Evolutionary conservation across 176 grass and related monocot genomes (phyloP).

Genomic region (Aegilops speltoides): DNA sequence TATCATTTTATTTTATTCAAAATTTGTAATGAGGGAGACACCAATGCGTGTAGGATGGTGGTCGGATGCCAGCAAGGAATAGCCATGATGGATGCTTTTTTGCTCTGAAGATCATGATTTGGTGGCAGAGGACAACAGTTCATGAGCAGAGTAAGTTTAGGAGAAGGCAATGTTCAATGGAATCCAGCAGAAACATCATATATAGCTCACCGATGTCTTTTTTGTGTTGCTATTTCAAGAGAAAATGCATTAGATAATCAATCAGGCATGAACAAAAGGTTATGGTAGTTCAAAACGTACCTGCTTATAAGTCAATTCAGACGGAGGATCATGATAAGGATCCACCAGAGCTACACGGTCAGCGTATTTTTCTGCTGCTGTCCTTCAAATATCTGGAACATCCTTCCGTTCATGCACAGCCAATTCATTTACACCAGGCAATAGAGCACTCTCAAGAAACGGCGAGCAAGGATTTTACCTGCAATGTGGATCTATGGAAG

Average conservation of each 20-base stretch:
- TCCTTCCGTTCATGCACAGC: conserved; percentile 62
- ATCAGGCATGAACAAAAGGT: not conserved
- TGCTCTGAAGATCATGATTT: too few relatives aligned
- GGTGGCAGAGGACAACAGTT: too few relatives aligned
- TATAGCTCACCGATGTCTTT: too few relatives aligned
- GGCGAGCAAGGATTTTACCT: conserved; percentile 37
- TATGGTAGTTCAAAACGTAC: conserved; percentile 29
- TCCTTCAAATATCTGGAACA: conserved; percentile 94
- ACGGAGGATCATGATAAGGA: conserved; percentile 74
- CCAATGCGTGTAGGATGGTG: too few relatives aligned
- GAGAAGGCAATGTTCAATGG: too few relatives aligned
- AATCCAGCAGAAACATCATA: too few relatives aligned
- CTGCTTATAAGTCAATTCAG: conserved; percentile 78
- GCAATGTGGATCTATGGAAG: not conserved
- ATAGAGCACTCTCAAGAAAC: conserved; percentile 48
- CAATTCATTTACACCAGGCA: conserved; percentile 34
- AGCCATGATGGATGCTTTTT: too few relatives aligned
- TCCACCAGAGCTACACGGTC: conserved; percentile 67
- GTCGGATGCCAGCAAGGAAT: too few relatives aligned
- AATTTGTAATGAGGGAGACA: too few relatives aligned
- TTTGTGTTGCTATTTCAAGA: not conserved
- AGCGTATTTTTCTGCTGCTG: conserved; percentile 65
- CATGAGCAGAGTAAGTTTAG: too few relatives aligned
- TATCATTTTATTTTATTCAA: too few relatives aligned
- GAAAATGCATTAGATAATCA: not conserved